Conservation (phyloP, 2,329 filamentous ascomycete genomes). For the Claviceps monticola region DNA sequence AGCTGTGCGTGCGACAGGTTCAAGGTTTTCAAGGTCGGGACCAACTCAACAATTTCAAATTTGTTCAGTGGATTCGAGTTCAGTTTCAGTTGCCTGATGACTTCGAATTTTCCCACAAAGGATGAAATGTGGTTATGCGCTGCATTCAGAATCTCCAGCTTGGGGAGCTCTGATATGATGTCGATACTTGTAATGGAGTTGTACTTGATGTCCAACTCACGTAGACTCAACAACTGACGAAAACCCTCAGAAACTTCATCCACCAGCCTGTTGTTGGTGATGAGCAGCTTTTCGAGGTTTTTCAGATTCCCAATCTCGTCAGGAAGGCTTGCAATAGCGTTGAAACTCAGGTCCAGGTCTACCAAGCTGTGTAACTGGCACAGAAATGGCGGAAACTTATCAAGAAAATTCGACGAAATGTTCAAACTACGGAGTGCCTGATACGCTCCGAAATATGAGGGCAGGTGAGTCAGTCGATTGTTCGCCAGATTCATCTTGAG, state of each 20-base stretch:
- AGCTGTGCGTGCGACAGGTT: conserved; percentile 88
- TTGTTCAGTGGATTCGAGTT: conserved; percentile 94
- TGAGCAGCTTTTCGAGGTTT: conserved; percentile 77
- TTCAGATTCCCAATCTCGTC: conserved; percentile 63
- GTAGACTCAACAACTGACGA: conserved; percentile 58
- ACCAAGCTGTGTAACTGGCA: conserved; percentile 72
- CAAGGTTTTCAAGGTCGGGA: conserved; percentile 71
- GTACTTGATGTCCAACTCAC: conserved; percentile 89
- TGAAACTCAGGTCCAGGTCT: conserved; percentile 94
- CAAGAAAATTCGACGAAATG: conserved; percentile 84
- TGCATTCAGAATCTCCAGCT: conserved; percentile 74
- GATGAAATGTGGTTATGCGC: conserved; percentile 88
- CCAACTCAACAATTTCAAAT: conserved; percentile 65
- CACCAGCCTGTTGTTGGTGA: conserved; percentile 83
- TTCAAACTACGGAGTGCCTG: conserved; percentile 70
- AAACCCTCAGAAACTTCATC: conserved; percentile 64
- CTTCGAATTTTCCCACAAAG: conserved; percentile 79
- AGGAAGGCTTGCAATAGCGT: conserved; percentile 67
- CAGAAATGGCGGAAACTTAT: conserved; percentile 72
- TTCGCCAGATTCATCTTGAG: conserved; percentile 89
- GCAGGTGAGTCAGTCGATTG: conserved; percentile 70
- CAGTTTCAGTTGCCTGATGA: conserved; percentile 69
- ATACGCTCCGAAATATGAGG: conserved; percentile 71
- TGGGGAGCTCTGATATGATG: conserved; percentile 68
- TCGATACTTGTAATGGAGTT: conserved; percentile 84